phyloP scores from a whole-genome alignment of 2,329 filamentous ascomycete species.

The Elsinoe ampelina region DNA sequence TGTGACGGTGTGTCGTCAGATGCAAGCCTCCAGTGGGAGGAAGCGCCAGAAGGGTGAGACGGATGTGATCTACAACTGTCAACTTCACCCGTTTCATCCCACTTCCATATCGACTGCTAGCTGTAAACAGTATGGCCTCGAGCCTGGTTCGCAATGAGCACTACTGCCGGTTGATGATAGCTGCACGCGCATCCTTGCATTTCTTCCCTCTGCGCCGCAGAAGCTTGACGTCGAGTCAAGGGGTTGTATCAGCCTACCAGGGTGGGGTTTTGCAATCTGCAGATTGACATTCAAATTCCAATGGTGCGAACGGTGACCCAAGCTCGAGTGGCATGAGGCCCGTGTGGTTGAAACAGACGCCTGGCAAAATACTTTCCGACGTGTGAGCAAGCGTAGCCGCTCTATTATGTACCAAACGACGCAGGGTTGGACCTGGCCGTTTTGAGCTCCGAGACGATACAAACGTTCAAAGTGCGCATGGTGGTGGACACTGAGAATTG shows the following conservation, averaged over 20 bases:
- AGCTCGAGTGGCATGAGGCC: background rate
- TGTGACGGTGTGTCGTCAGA: constrained; percentile 4
- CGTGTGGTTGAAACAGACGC: background rate
- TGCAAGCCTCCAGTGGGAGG: background rate
- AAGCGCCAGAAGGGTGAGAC: constrained; percentile 4
- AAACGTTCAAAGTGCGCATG: background rate
- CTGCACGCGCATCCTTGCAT: background rate
- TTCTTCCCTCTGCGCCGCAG: background rate
- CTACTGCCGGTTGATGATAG: background rate
- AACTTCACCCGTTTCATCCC: background rate
- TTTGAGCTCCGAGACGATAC: background rate
- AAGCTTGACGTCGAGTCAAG: background rate
- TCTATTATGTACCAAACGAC: background rate
- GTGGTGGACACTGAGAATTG: background rate
- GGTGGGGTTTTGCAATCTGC: background rate
- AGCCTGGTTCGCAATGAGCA: background rate
- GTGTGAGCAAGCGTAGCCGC: background rate
- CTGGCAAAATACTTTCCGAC: background rate
- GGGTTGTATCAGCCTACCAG: background rate
- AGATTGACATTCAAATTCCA: background rate
- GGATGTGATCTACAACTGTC: constrained; percentile 8
- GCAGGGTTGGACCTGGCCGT: background rate
- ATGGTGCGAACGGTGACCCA: constrained; percentile 6
- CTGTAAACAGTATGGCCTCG: background rate
- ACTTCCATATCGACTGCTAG: background rate